Base-by-base conservation (phyloP, 2,329 filamentous ascomycete genomes). In the Whalleya microplaca region DNA sequence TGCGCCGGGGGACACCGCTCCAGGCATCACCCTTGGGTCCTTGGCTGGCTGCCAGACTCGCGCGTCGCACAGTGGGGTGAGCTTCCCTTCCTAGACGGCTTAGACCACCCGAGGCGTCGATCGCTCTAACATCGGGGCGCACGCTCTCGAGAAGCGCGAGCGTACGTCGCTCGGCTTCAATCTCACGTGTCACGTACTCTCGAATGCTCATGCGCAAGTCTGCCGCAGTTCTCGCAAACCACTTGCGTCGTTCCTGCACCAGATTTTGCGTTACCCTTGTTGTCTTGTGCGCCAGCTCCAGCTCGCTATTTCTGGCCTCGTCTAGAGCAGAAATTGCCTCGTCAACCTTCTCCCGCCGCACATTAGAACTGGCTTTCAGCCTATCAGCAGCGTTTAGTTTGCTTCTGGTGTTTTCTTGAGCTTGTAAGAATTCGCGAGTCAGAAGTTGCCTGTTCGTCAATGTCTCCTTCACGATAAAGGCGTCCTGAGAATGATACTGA, bases 11-110 rank as follows among this genome's bases (percentile, higher is more conserved):
- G 23, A 97, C 92, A 55, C 95, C 95, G 68, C 92, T 96, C 95
- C 95, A 99, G 16, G 95, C 89, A 73, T 99, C 95, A n/a, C 95
- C 95, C 77, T 96, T 96, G 48, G 95, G 94, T 0, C 95, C 95
- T 75, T 99, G 95, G 68, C 90, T 95, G 45, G 91, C 90, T 16
- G 91, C 90, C 64, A 97, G 76, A 73, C 86, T 94, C 21, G 88
- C 76, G 59, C 94, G 86, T 52, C 95, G 85, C 57, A 78, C 73
- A 4, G 87, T 77, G 2, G 95, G 94, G 72, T 96, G 92, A 16
- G 90, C 80, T 75, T 99, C 95, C 56, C 95, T 87, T 42, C 95
- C 95, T 32, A 99, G 82, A 42, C 95, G 86, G 68, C 90, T 95
- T 45, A 99, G 84, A 10, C 95, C 95, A 52, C 95, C 95, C 6